Percentiles rank a stretch among this genome's conserved stretches.
Evolutionary conservation across 2,329 filamentous ascomycete species (phyloP).

Genomic region (Microcyclospora tardicrescens): DNA sequence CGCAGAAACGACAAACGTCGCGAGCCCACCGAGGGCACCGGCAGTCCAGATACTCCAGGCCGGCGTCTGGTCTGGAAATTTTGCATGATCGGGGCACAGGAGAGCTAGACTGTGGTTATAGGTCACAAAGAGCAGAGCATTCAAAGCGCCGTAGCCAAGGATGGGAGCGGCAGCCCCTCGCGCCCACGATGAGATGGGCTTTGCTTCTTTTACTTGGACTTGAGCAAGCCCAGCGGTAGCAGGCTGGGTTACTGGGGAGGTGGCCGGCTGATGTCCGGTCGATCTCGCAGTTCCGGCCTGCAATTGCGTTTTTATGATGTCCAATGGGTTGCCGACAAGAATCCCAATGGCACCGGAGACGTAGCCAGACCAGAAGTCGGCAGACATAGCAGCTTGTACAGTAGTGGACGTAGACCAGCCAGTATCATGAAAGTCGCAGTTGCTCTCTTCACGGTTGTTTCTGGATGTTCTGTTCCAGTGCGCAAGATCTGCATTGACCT

Average conservation of each 20-base stretch:
- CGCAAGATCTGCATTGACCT: too few species aligned
- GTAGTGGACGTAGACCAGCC: too few species aligned
- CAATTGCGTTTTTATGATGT: slow-evolving; percentile 57
- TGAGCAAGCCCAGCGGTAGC: neutral
- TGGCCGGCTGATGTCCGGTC: neutral
- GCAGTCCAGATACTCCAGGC: slow-evolving; percentile 47
- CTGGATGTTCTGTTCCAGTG: too few species aligned
- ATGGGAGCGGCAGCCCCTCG: slow-evolving; percentile 71
- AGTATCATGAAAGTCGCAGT: too few species aligned
- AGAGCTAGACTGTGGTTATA: slow-evolving; percentile 72
- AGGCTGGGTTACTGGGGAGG: neutral
- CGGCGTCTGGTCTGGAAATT: slow-evolving; percentile 8
- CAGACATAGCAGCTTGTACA: slow-evolving; percentile 45
- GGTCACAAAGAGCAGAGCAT: slow-evolving; percentile 76
- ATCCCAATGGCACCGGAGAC: slow-evolving; percentile 76
- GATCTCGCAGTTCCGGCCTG: slow-evolving; percentile 45
- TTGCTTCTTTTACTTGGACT: slow-evolving; percentile 4
- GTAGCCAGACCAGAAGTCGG: slow-evolving; percentile 92
- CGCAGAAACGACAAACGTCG: slow-evolving; percentile 73
- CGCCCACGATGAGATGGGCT: slow-evolving; percentile 14
- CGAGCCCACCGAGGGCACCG: slow-evolving; percentile 68
- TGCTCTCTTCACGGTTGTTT: too few species aligned
- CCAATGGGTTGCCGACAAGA: slow-evolving; percentile 72
- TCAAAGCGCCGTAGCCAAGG: slow-evolving; percentile 79
- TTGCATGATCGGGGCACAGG: slow-evolving; percentile 32